Base-by-base conservation (phyloP, 108 stramenopile species). In the Cyclotella atomus region DNA sequence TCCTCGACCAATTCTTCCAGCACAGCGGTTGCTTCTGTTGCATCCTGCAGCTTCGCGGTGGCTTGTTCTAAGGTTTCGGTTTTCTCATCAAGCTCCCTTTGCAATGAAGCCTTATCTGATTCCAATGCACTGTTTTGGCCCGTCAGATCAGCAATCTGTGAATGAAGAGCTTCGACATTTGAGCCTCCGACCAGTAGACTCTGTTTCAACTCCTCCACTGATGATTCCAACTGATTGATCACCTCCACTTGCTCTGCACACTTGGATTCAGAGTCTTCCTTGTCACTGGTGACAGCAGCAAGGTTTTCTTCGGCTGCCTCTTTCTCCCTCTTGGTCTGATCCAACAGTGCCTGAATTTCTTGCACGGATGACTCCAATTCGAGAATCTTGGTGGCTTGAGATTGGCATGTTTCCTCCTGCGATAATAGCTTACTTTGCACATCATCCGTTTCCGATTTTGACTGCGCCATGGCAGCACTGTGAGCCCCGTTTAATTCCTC, bases 361-460 rank as follows among this genome's bases (percentile, higher is more conserved):
- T 61, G 19, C n/a, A 61, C 38, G 14, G 60, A 61, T 61, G 36
- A 61, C 36, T 61, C 8, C 14, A 61, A 12, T 20, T 61, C 19
- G 60, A 2, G 1, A 9, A 6, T 61, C 23, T 61, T 12, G 20
- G 23, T 14, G 0, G 12, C 21, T 21, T 30, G 3, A 61, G 25
- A 35, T 61, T 41, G 10, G 30, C n/a, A 14, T 2, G 3, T 16
- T 49, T 25, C 17, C 64, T 65, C 45, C 23, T 65, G 8, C 64
- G 14, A 1, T 16, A 46, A 65, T 28, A 28, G 45, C 0, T 38
- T 38, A 41, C 23, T 38, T 14, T 21, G n/a, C 12, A 61, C 0
- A 16, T n/a, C 36, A 0, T 61, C 38, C n/a, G 3, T 27, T 36
- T 61, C 60, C 10, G 56, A 61, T 36, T 38, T 4, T 0, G 16